phyloP scores from a whole-genome alignment of 2,329 filamentous ascomycete genomes.

The Pseudogymnoascus sp. region DNA sequence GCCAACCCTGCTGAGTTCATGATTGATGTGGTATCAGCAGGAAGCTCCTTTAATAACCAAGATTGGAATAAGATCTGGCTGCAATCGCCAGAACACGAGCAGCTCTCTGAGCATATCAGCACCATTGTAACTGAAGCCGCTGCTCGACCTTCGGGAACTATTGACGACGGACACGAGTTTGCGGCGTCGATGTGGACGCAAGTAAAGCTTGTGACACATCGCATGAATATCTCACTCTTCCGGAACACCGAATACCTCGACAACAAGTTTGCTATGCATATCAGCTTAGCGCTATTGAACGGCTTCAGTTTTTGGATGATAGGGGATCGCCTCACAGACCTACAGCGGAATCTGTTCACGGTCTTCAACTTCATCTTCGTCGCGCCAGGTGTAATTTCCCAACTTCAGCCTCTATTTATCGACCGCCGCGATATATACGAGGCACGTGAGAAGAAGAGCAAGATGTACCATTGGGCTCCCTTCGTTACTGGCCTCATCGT shows the following conservation, averaged over 20 bases:
- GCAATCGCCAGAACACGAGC: slow-evolving; percentile 51
- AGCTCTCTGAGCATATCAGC: slow-evolving; percentile 55
- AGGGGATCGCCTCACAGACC: slow-evolving; percentile 41
- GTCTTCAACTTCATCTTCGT: slow-evolving; percentile 60
- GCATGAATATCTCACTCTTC: slow-evolving; percentile 55
- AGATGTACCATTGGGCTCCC: slow-evolving; percentile 55
- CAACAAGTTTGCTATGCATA: slow-evolving; percentile 45
- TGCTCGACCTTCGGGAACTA: slow-evolving; percentile 34
- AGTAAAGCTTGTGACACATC: slow-evolving; percentile 54
- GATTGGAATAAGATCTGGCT: slow-evolving; percentile 70
- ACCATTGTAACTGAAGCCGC: slow-evolving; percentile 51
- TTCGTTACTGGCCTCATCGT: slow-evolving; percentile 48
- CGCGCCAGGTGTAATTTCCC: slow-evolving; percentile 49
- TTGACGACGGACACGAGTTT: slow-evolving; percentile 58
- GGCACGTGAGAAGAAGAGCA: slow-evolving; percentile 53
- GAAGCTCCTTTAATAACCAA: slow-evolving; percentile 16
- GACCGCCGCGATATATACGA: slow-evolving; percentile 51
- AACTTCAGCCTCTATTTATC: slow-evolving; percentile 53
- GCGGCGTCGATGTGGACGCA: slow-evolving; percentile 61
- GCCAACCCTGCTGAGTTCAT: slow-evolving; percentile 44
- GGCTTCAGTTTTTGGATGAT: slow-evolving; percentile 57
- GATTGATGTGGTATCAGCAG: slow-evolving; percentile 37
- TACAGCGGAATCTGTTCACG: slow-evolving; percentile 49
- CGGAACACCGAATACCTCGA: slow-evolving; percentile 50
- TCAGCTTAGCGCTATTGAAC: slow-evolving; percentile 50